Percentiles rank a stretch among this genome's conserved stretches.
phyloP scores from a whole-genome alignment of 1,284 basidiomycete species.

The Pseudozyma flocculosa region DNA sequence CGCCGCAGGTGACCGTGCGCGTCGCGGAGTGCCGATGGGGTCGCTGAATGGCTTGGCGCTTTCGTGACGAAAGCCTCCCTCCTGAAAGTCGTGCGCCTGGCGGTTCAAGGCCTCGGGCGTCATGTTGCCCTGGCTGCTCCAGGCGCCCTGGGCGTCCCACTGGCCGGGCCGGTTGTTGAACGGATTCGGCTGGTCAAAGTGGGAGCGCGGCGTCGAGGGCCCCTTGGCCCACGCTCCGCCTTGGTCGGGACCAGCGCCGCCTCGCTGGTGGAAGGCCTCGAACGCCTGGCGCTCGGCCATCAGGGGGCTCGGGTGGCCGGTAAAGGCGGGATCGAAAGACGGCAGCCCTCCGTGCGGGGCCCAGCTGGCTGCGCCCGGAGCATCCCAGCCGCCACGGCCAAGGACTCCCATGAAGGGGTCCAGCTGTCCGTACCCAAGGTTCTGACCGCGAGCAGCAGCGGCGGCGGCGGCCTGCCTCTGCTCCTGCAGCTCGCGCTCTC shows the following conservation, averaged over 20 bases:
- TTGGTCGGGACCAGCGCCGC: conserved; percentile 10
- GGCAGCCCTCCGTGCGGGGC: conserved; percentile 17
- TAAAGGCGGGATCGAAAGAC: conserved; percentile 24
- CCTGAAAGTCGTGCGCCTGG: conserved; percentile 22
- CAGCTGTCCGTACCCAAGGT: conserved; percentile 24
- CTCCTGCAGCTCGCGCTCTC: conserved; percentile 43
- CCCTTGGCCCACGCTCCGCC: conserved; percentile 25
- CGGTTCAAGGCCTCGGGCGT: conserved; percentile 27
- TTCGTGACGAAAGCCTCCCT: conserved; percentile 20
- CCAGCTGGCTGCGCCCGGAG: conserved; percentile 19
- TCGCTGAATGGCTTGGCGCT: conserved; percentile 16
- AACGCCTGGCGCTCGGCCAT: conserved; percentile 21
- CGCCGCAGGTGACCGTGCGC: conserved; percentile 29
- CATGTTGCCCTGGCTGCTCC: conserved; percentile 17
- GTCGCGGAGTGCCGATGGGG: conserved; percentile 36
- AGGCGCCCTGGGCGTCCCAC: conserved; percentile 27
- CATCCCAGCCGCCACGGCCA: conserved; percentile 16
- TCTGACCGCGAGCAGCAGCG: conserved; percentile 28
- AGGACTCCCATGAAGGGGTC: conserved; percentile 21
- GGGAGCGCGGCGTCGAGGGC: conserved; percentile 21
- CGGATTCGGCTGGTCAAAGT: conserved; percentile 12
- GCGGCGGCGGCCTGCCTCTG: conserved; percentile 31
- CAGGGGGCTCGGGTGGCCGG: conserved; percentile 22
- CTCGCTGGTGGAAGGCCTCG: conserved; percentile 21
- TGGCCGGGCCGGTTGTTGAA: conserved; percentile 7